phyloP scores from a whole-genome alignment of 305 asterid species.

The Fraxinus xanthoxyloides region DNA sequence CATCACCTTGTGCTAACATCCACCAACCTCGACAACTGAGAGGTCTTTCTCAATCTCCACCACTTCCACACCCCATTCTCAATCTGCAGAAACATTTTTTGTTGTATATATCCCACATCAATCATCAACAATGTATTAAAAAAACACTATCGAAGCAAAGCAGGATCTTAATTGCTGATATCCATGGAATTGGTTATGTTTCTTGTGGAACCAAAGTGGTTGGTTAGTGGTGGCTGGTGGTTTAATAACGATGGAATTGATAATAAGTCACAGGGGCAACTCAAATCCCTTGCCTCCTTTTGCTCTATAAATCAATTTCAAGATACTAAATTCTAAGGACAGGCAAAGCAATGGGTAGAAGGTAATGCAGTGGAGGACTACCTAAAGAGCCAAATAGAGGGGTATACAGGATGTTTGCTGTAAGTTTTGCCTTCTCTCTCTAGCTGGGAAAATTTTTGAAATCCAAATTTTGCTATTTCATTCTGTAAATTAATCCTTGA shows the following conservation, averaged over 20 bases:
- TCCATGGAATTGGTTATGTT: background rate
- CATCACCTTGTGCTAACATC: background rate
- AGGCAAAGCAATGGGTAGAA: background rate
- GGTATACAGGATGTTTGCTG: background rate
- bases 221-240: background rate
- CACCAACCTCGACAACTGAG: no score
- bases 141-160: background rate
- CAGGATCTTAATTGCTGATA: background rate
- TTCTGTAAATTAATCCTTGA: no score
- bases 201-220: background rate
- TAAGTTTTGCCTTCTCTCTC: no score
- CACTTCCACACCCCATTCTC: background rate
- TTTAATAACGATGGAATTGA: background rate
- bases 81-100: no score
- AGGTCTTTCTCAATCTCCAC: background rate
- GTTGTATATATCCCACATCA: background rate
- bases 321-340: background rate
- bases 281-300: background rate
- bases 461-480: no score
- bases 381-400: background rate
- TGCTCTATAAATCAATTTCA: background rate
- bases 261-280: background rate
- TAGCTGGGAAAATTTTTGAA: no score
- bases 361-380: background rate
- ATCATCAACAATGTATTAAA: background rate